Evolutionary conservation across 2,329 filamentous ascomycete genomes (phyloP).

Genomic region (Fonsecaea erecta): DNA sequence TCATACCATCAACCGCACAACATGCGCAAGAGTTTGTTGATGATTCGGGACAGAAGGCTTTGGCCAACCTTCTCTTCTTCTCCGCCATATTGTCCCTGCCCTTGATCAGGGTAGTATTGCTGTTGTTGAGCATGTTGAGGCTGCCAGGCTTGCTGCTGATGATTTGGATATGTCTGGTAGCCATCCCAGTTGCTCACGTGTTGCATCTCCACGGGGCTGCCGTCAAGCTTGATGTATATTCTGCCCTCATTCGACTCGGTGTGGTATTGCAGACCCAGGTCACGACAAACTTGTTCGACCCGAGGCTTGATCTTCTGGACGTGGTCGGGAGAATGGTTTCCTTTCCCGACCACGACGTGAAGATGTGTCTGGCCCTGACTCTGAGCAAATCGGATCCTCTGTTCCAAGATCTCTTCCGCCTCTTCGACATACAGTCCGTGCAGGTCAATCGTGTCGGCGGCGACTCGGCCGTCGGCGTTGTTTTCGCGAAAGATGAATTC

Average conservation of each 20-base stretch:
- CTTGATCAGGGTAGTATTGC: slow-evolving; percentile 10
- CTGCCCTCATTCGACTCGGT: slow-evolving; percentile 89
- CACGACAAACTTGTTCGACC: slow-evolving; percentile 82
- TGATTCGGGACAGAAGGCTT: slow-evolving; percentile 64
- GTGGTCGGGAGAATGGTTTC: slow-evolving; percentile 80
- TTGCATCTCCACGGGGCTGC: slow-evolving; percentile 62
- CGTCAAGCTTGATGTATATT: slow-evolving; percentile 85
- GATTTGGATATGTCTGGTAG: slow-evolving; percentile 45
- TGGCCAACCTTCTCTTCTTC: slow-evolving; percentile 65
- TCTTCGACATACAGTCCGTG: slow-evolving; percentile 96
- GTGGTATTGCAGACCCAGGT: slow-evolving; percentile 78
- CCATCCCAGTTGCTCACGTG: slow-evolving; percentile 35
- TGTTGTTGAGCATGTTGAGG: slow-evolving; percentile 47
- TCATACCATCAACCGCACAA: slow-evolving; percentile 17
- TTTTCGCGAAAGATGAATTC: slow-evolving; percentile 96
- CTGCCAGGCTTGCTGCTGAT: slow-evolving; percentile 46
- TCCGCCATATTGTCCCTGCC: slow-evolving; percentile 55
- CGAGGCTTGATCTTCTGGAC: slow-evolving; percentile 96
- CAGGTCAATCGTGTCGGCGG: slow-evolving; percentile 84
- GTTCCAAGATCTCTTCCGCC: slow-evolving; percentile 86
- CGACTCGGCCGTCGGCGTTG: slow-evolving; percentile 76
- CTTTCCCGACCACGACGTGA: slow-evolving; percentile 95
- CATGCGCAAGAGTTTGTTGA: slow-evolving; percentile 58
- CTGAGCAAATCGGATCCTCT: slow-evolving; percentile 79
- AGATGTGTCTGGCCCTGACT: slow-evolving; percentile 76